Evolutionary conservation across 208 protist genomes (phyloP), one percentile per base, ranked within the genome.

Genomic region (Strigomonas culicis): DNA sequence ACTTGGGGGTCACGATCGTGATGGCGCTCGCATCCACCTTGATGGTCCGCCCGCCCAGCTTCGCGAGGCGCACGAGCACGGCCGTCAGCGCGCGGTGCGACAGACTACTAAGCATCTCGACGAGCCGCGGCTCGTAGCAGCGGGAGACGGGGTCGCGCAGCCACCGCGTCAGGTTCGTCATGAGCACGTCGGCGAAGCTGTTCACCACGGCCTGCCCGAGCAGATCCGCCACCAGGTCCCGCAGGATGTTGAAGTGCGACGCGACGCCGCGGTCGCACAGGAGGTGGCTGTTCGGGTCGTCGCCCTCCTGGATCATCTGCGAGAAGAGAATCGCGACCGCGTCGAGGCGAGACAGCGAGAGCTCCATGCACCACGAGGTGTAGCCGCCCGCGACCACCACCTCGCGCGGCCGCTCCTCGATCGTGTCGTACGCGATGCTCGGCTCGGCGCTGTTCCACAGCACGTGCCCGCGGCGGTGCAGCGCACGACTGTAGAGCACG

Each of bases 321-420:
- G 91, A 91, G 64, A 96, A 96, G 27, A 96, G 70, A 41, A 93
- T 73, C 21, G 91, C 82, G 28, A 94, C 86, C n/a, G 93, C 87
- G 63, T 93, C 91, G 0, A 96, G 66, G n/a, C 86, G 76, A 0
- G 84, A 88, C 17, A 96, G 76, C 47, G 79, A 84, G 65, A 96
- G 87, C 70, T 96, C 91, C 11, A 96, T 82, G 39, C 82, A 83
- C 88, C 88, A 96, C 24, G 76, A 78, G 24, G 81, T 67, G 67
- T 93, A 89, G 19, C 88, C 91, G 52, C 88, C 87, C 0, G 86
- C 70, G 74, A 93, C 84, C 27, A 85, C 90, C 27, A 96, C 87
- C 60, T 87, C 74, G 4, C 82, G 80, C 4, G 87, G 80, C 10
- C 77, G 83, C 60, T 92, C 86, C 65, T 93, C 86, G n/a, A 93